Conservation (phyloP, 805 yeast genomes). For the Millerago galiae region DNA sequence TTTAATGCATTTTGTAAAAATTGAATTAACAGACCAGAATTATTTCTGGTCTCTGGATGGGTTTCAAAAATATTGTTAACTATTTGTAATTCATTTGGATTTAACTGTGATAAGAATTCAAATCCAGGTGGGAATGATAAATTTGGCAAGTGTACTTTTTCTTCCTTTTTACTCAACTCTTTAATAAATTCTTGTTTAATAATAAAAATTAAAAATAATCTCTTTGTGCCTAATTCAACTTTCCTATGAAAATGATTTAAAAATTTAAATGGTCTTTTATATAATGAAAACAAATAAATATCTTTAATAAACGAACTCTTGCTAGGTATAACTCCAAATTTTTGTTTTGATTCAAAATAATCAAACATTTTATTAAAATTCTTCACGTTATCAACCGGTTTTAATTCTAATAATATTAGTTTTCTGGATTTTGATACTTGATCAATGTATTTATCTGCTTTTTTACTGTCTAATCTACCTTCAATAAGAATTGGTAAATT, state of each 20-base stretch:
- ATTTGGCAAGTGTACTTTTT: not conserved
- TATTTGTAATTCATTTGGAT: slow-evolving; percentile 13
- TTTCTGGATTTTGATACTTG: slow-evolving; percentile 44
- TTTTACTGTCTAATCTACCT: slow-evolving; percentile 52
- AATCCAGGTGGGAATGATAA: slow-evolving; percentile 5
- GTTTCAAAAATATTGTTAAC: slow-evolving; percentile 19
- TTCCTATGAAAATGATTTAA: slow-evolving; percentile 6
- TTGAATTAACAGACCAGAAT: slow-evolving; percentile 17
- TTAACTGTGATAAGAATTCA: slow-evolving; percentile 15
- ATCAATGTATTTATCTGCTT: slow-evolving; percentile 52
- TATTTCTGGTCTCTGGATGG: slow-evolving; percentile 16
- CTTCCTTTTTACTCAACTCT: not conserved
- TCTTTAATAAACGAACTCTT: slow-evolving; percentile 38
- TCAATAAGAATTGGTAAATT: slow-evolving; percentile 38
- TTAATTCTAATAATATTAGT: slow-evolving; percentile 43
- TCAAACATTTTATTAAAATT: slow-evolving; percentile 21
- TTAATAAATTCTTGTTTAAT: slow-evolving; percentile 17
- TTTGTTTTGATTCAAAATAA: slow-evolving; percentile 30
- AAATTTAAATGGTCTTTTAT: slow-evolving; percentile 15
- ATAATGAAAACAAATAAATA: slow-evolving; percentile 34
- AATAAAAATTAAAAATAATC: slow-evolving; percentile 17
- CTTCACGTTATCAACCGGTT: slow-evolving; percentile 17
- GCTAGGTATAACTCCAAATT: slow-evolving; percentile 41
- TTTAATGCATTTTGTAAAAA: slow-evolving; percentile 13
- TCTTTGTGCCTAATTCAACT: not conserved